Base-by-base conservation (phyloP, 257 asterid genomes). In the Rehmannia glutinosa region DNA sequence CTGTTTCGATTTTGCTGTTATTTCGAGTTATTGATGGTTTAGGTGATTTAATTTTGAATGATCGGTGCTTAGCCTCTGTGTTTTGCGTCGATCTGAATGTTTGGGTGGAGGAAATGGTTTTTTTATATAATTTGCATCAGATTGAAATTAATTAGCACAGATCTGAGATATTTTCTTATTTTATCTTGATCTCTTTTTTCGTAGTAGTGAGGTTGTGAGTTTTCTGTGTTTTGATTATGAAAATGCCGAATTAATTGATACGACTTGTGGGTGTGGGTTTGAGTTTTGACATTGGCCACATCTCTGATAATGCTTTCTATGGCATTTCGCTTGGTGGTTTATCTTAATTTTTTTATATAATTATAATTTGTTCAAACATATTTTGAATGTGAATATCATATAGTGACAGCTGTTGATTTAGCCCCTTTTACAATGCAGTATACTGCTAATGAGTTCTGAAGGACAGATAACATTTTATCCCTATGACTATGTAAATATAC, bases 11-110 rank as follows among this genome's bases (percentile, higher is more conserved):
- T n/a, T n/a, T n/a, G n/a, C n/a, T n/a, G n/a, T n/a, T n/a, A n/a
- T n/a, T n/a, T n/a, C n/a, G n/a, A n/a, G n/a, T n/a, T n/a, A n/a
- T n/a, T n/a, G n/a, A n/a, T n/a, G n/a, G n/a, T n/a, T n/a, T n/a
- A n/a, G n/a, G n/a, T n/a, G n/a, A n/a, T n/a, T n/a, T n/a, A n/a
- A n/a, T 33, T 55, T 9, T 68, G 55, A 17, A 17, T 54, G 57
- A 66, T 56, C 41, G 58, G 28, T 52, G 8, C 55, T 42, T 23
- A 68, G n/a, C 49, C 47, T 33, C 13, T 28, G 32, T 64, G 3
- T 9, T n/a, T n/a, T n/a, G 12, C 58, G 24, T 32, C 38, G 77
- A 77, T 73, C 75, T 66, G 70, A 60, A 20, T 65, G 73, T 24
- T 62, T 66, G 58, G 30, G 11, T 42, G 20, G 41, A 47, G 15